A percentile compares a stretch with the other conserved stretches of the same genome.
Evolutionary conservation across 164 flowering plant genomes (phyloP).

Genomic region (Chloranthus sessilifolius): DNA sequence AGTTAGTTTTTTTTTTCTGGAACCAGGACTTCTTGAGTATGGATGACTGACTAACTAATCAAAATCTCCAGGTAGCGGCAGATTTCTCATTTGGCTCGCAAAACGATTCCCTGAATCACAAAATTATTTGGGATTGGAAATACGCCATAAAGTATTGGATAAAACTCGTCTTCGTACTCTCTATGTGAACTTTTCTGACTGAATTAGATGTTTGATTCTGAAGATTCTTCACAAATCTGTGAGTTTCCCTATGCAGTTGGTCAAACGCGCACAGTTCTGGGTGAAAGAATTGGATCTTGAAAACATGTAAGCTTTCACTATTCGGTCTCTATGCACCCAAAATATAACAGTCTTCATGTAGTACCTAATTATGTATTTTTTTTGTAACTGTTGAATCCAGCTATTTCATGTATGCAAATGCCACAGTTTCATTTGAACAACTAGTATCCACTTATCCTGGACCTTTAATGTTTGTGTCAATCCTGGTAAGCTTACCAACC

Average conservation of each 20-base stretch:
- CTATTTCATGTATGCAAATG: slow-evolving; percentile 86
- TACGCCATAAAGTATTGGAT: slow-evolving; percentile 67
- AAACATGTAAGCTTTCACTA: slow-evolving; percentile 56
- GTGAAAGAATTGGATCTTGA: slow-evolving; percentile 57
- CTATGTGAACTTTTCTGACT: neutral
- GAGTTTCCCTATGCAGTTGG: slow-evolving; percentile 49
- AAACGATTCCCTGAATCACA: slow-evolving; percentile 41
- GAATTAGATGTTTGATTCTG: neutral
- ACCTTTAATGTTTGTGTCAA: slow-evolving; percentile 61
- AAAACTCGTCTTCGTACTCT: neutral
- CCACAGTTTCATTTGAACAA: slow-evolving; percentile 64
- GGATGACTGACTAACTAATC: slow-evolving; percentile 6
- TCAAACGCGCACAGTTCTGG: slow-evolving; percentile 73
- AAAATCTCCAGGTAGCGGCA: slow-evolving; percentile 79
- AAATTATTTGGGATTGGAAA: slow-evolving; percentile 91
- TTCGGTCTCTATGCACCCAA: neutral
- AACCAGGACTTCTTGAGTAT: neutral
- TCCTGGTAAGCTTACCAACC: slow-evolving; percentile 56
- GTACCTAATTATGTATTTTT: neutral
- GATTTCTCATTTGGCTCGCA: slow-evolving; percentile 95
- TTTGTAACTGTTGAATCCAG: slow-evolving; percentile 35
- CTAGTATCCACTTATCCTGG: slow-evolving; percentile 82
- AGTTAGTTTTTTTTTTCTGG: neutral
- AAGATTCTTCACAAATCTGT: neutral
- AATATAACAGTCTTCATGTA: neutral